Base-by-base conservation (phyloP, 345 rosid species). In the Melastoma malabathricum region DNA sequence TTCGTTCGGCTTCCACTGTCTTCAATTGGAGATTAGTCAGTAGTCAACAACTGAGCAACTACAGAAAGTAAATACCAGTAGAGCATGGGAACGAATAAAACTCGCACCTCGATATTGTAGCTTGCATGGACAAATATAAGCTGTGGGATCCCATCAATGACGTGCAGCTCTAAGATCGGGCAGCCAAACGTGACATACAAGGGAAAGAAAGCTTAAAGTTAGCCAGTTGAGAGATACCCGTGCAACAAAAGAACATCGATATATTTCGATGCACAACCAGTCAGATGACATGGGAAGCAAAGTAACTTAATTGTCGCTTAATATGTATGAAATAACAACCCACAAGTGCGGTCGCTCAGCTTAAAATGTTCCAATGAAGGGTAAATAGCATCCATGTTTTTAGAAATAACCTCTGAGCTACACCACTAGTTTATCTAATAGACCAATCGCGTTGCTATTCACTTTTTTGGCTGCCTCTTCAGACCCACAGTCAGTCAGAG, bases 1-100 rank as follows among this genome's bases (percentile, higher is more conserved):
- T 90, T 62, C 98, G 48, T 70, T 82, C 93, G 10, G 95, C 97
- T 71, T 88, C 97, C 16, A 92, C 99, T 8, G 98, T 87, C 98
- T 92, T 59, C 23, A 57, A 29, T 43, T 6, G 49, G 47, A 51
- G 15, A 46, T 13, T 58, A 18, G n/a, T n/a, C n/a, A 50, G 31
- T 39, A 64, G 19, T 7, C 43, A 7, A 34, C 15, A 22, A 44
- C 50, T 59, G 44, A 55, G 8, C 54, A 29, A 43, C 41, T 16
- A 8, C 14, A 19, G 49, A 20, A 27, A 16, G 52, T 27, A 60
- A 49, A 13, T 44, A 55, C n/a, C 43, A 18, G 46, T 9, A 6
- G 44, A 43, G 43, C 13, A 57, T 15, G 3, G 41, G 25, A 27
- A 41, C 22, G 50, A 23, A 13, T 15, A 34, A 44, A 44, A 55